Conservation (phyloP, 2,329 filamentous ascomycete species). For the Venturia carpophila region DNA sequence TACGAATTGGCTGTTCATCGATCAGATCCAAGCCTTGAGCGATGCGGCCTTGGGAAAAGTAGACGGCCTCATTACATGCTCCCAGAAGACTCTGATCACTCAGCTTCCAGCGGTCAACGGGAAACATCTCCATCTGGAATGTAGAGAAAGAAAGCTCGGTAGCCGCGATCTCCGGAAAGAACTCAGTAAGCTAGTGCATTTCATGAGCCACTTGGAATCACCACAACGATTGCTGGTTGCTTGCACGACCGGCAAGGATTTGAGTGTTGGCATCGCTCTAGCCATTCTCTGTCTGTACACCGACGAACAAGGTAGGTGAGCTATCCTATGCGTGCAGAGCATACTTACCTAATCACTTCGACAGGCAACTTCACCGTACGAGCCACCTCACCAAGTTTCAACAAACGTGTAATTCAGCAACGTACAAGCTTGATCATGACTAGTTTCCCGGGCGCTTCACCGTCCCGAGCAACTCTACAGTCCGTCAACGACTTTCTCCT, state of each 20-base stretch:
- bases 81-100: conserved; percentile 28
- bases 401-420: conserved; percentile 70
- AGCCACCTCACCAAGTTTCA: conserved; percentile 36
- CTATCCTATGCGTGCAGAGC: background rate
- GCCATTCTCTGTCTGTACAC: conserved; percentile 68
- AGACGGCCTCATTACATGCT: conserved; percentile 38
- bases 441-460: conserved; percentile 70
- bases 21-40: conserved; percentile 32
- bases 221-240: conserved; percentile 45
- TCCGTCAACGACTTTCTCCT: conserved; percentile 89
- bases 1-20: conserved; percentile 35
- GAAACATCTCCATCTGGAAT: conserved; percentile 50
- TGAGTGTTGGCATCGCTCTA: conserved; percentile 70
- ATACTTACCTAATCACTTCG: conserved; percentile 8
- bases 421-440: conserved; percentile 77
- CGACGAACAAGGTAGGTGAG: conserved; percentile 46
- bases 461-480: conserved; percentile 76
- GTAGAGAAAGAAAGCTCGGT: conserved; percentile 67
- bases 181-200: conserved; percentile 54
- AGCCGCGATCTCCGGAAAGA: conserved; percentile 73
- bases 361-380: conserved; percentile 5
- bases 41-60: conserved; percentile 32
- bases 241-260: conserved; percentile 71
- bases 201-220: conserved; percentile 36
- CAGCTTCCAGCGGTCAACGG: conserved; percentile 31